phyloP scores from a whole-genome alignment of 192 early-diverging fungal genomes.

The Entomortierella chlamydospora region DNA sequence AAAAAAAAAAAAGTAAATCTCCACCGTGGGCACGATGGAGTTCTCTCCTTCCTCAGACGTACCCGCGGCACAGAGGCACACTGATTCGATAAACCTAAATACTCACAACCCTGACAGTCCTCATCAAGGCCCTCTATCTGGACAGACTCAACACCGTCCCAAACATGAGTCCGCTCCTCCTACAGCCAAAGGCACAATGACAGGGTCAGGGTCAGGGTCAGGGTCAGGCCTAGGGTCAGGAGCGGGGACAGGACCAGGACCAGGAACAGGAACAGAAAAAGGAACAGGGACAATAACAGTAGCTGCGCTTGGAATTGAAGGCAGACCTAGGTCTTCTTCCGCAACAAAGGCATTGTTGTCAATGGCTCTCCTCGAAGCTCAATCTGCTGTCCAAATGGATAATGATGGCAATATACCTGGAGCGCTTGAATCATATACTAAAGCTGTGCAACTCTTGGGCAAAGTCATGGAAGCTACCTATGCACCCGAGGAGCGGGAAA shows the following conservation, averaged over 20 bases:
- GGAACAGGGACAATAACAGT: no score
- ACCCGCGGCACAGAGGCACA: not conserved
- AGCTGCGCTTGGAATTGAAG: not conserved
- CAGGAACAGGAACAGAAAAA: constrained; percentile 6
- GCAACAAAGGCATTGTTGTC: constrained; percentile 22
- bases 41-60: not conserved
- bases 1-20: not conserved
- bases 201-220: constrained; percentile 2
- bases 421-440: constrained; percentile 27
- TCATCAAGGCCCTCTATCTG: not conserved
- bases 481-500: constrained; percentile 18
- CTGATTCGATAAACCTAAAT: not conserved
- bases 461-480: constrained; percentile 23
- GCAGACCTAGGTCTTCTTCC: constrained; percentile 17
- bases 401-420: constrained; percentile 12
- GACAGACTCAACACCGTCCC: not conserved
- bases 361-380: constrained; percentile 39
- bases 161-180: not conserved
- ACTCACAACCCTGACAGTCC: not conserved
- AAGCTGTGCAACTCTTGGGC: constrained; percentile 16
- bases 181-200: not conserved
- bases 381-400: constrained; percentile 42
- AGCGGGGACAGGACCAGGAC: not conserved
- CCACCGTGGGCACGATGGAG: constrained; percentile 4
- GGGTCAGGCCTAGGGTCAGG: not conserved